A percentile compares a stretch with the other conserved stretches of the same genome.
These are phyloP conservation scores for Cercospora nicotianae DNA, from an alignment of 2,329 filamentous ascomycete genomes.

Conservation along the genomic window DNA sequence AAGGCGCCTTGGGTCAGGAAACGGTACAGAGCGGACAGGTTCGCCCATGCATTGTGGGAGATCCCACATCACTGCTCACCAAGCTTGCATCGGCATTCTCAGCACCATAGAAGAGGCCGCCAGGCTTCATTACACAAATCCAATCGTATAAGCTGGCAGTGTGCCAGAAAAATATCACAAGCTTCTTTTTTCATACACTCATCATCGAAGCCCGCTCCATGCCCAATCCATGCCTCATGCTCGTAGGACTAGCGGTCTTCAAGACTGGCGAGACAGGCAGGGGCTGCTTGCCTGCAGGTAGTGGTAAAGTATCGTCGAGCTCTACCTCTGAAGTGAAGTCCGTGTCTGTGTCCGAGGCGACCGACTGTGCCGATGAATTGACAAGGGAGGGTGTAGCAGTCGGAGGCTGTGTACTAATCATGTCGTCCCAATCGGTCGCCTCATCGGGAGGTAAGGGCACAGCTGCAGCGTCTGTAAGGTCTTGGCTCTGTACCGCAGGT, in stretches of 20 bases:
- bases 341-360: constrained; percentile 24
- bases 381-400: constrained; percentile 24
- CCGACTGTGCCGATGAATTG: constrained; percentile 23
- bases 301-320: background rate
- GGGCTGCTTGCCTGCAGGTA: background rate
- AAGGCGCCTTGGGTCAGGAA: background rate
- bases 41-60: background rate
- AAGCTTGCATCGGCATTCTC: background rate
- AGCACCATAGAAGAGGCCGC: background rate
- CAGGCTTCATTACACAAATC: background rate
- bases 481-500: background rate
- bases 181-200: constrained; percentile 6
- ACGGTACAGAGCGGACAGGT: background rate
- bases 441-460: constrained; percentile 25
- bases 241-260: constrained; percentile 11
- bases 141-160: background rate
- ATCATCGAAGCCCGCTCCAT: constrained; percentile 13
- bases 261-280: constrained; percentile 9
- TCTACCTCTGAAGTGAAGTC: constrained; percentile 11
- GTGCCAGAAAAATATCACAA: background rate
- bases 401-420: constrained; percentile 7
- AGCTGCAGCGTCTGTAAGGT: constrained; percentile 17
- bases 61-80: background rate
- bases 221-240: background rate
- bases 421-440: constrained; percentile 22